phyloP scores from a whole-genome alignment of 2,329 filamentous ascomycete genomes.

The Sporothrix humicola region DNA sequence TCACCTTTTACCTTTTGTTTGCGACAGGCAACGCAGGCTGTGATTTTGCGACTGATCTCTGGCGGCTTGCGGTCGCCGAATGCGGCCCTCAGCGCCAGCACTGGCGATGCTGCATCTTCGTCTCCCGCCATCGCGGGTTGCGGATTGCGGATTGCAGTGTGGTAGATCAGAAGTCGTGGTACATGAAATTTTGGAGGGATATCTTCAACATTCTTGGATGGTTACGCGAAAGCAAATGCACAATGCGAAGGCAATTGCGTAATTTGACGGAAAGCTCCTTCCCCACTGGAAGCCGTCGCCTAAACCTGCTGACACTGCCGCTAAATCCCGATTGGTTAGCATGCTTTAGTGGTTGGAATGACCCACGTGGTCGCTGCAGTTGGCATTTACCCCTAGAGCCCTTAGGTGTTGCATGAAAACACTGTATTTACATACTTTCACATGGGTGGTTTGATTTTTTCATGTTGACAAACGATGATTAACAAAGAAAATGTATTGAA shows the following conservation, averaged over 20 bases:
- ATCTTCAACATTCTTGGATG: no score
- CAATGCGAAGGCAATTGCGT: background rate
- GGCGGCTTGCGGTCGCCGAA: conserved; percentile 47
- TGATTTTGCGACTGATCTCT: conserved; percentile 46
- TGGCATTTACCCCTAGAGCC: background rate
- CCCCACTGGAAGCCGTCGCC: background rate
- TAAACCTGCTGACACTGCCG: background rate
- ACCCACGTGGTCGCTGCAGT: conserved; percentile 1
- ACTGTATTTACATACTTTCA: background rate
- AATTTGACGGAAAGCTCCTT: background rate
- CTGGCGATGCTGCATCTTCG: conserved; percentile 52
- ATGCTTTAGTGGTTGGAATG: background rate
- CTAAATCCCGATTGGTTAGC: background rate
- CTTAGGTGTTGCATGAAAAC: background rate
- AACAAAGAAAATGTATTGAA: no score
- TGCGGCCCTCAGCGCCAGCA: conserved; percentile 43
- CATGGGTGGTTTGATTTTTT: no score
- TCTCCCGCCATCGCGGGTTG: background rate
- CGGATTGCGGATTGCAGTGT: no score
- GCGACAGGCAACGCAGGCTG: conserved; percentile 49
- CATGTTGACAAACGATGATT: no score
- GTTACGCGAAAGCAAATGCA: no score
- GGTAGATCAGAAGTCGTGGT: background rate
- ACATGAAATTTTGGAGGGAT: no score
- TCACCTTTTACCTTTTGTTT: conserved; percentile 49